Conservation (phyloP, 2,329 filamentous ascomycete species). For the Microdochium bolleyi region DNA sequence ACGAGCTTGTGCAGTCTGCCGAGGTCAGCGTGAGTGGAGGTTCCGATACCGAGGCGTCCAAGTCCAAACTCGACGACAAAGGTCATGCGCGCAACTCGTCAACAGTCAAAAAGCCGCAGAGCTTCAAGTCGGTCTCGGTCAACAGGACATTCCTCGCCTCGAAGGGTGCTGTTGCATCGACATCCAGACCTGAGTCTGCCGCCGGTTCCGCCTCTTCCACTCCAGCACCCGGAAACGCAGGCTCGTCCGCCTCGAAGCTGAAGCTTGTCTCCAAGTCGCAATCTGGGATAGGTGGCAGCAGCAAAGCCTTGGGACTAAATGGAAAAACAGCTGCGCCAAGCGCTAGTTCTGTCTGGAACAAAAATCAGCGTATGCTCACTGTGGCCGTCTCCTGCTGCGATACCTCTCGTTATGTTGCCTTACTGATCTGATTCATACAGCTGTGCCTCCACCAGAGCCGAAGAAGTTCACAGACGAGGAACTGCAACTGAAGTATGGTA, state of each 20-base stretch:
- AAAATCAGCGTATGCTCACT: constrained; percentile 63
- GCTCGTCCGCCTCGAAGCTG: constrained; percentile 51
- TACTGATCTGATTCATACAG: constrained; percentile 28
- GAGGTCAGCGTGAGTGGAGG: constrained; percentile 65
- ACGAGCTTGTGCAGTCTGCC: constrained; percentile 52
- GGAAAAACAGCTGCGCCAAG: constrained; percentile 59
- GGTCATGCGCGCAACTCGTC: constrained; percentile 51
- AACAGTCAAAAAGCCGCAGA: constrained; percentile 63
- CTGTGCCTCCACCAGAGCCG: constrained; percentile 58
- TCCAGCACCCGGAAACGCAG: constrained; percentile 34
- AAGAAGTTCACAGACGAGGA: constrained; percentile 85
- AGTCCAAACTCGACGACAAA: constrained; percentile 46
- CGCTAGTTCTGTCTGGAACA: constrained; percentile 76
- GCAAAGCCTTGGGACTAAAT: constrained; percentile 39
- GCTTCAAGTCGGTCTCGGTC: constrained; percentile 79
- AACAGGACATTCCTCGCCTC: constrained; percentile 78
- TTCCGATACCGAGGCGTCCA: constrained; percentile 69
- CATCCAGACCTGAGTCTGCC: constrained; percentile 40
- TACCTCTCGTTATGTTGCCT: constrained; percentile 8
- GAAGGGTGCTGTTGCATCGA: constrained; percentile 44
- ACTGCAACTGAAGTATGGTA: constrained; percentile 74
- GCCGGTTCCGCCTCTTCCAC: constrained; percentile 34
- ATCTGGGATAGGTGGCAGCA: constrained; percentile 46
- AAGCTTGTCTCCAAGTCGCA: constrained; percentile 71
- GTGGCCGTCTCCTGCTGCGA: neutral